These are phyloP conservation scores for Teratosphaeria nubilosa DNA, from an alignment of 2,329 filamentous ascomycete genomes.

Conservation along the genomic window DNA sequence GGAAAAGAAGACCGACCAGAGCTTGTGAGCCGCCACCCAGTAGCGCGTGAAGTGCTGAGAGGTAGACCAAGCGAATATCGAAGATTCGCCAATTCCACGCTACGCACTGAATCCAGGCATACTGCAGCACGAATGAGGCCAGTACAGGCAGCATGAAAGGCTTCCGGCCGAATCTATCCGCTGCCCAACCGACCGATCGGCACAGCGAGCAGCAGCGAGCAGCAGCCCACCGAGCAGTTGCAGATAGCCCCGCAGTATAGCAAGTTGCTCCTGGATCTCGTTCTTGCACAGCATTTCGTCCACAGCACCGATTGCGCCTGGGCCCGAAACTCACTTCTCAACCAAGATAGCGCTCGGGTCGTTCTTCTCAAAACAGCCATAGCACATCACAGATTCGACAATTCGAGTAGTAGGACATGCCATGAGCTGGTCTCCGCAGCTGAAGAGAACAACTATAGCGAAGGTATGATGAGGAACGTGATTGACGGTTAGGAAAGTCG, in stretches of 20 bases:
- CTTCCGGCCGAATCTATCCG: slow-evolving; percentile 26
- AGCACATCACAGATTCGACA: slow-evolving; percentile 46
- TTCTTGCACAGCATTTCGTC: slow-evolving; percentile 41
- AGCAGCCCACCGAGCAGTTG: slow-evolving; percentile 39
- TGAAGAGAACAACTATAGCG: slow-evolving; percentile 32
- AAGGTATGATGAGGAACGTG: slow-evolving; percentile 13
- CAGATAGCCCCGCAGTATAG: slow-evolving; percentile 42
- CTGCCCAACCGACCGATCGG: slow-evolving; percentile 26
- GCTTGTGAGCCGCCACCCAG: slow-evolving; percentile 21
- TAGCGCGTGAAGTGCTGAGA: slow-evolving; percentile 20
- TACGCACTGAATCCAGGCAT: slow-evolving; percentile 23
- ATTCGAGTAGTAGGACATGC: slow-evolving; percentile 40
- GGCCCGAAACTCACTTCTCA: slow-evolving; percentile 16
- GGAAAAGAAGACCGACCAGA: slow-evolving; percentile 19
- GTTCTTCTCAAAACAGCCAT: slow-evolving; percentile 36
- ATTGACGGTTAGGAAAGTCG: slow-evolving; percentile 7
- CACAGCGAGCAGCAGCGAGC: slow-evolving; percentile 23
- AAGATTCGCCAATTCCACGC: slow-evolving; percentile 23
- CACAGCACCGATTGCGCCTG: slow-evolving; percentile 23
- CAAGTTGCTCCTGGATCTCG: slow-evolving; percentile 42
- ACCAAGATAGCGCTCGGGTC: slow-evolving; percentile 21
- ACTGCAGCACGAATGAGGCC: slow-evolving; percentile 13
- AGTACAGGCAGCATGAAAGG: slow-evolving; percentile 21
- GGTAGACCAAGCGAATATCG: slow-evolving; percentile 23
- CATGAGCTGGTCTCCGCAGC: slow-evolving; percentile 31